These are phyloP conservation scores for Rhizopus sp. DNA, from an alignment of 371 early-diverging fungal species.

Conservation along the genomic window DNA sequence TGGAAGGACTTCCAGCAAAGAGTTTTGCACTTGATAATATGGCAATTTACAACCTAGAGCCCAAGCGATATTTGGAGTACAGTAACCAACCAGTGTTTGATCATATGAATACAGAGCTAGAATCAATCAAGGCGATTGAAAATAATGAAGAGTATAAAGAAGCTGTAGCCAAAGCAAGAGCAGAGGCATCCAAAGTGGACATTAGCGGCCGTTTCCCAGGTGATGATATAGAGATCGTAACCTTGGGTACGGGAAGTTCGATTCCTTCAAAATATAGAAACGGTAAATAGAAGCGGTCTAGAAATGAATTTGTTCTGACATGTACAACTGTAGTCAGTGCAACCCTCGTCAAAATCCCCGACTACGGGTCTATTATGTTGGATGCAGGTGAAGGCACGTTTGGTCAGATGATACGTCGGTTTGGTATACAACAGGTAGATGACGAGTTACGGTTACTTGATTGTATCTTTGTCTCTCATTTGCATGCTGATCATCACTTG, in stretches of 20 bases:
- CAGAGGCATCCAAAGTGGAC: conserved; percentile 34
- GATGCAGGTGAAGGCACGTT: conserved; percentile 99
- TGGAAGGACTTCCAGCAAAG: conserved; percentile 28
- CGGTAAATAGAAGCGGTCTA: conserved; percentile 53
- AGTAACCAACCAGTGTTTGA: conserved; percentile 24
- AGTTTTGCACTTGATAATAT: conserved; percentile 30
- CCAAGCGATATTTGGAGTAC: conserved; percentile 22
- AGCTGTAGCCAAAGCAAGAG: conserved; percentile 34
- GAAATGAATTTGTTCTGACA: conserved; percentile 9
- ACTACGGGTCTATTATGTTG: conserved; percentile 72
- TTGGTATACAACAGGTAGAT: conserved; percentile 52
- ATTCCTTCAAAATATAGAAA: conserved; percentile 97
- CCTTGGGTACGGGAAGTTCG: conserved; percentile 97
- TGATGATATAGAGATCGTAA: conserved; percentile 58
- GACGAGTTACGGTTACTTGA: conserved; percentile 57
- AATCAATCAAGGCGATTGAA: conserved; percentile 26
- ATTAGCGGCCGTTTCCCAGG: conserved; percentile 39
- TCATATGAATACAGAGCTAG: conserved; percentile 17
- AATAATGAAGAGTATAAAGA: conserved; percentile 24
- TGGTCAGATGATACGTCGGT: conserved; percentile 86
- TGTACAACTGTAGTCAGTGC: conserved; percentile 69
- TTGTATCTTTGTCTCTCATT: conserved; percentile 93
- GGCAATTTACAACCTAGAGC: conserved; percentile 33
- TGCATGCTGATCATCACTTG: conserved; percentile 99
- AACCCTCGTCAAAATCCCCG: conserved; percentile 71